These are phyloP conservation scores for Parsonsia alboflavescens DNA, from an alignment of 257 asterid species.

Conservation along the genomic window DNA sequence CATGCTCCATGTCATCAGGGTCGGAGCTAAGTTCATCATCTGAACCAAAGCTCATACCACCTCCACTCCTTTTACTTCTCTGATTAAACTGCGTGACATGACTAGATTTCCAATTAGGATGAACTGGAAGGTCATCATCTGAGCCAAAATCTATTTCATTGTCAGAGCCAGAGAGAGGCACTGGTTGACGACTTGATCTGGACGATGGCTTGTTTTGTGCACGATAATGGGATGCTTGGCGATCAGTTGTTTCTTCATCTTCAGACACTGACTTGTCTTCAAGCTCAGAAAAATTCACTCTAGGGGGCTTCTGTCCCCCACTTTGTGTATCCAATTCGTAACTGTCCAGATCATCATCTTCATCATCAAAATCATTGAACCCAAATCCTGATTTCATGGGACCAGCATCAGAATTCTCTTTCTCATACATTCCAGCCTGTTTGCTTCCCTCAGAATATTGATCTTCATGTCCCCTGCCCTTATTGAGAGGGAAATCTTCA, in stretches of 20 bases:
- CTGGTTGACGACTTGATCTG: constrained; percentile 33
- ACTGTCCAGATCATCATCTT: constrained; percentile 75
- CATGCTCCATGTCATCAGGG: constrained; percentile 39
- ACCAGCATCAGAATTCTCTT: constrained; percentile 35
- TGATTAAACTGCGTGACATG: constrained; percentile 47
- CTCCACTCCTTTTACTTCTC: constrained; percentile 37
- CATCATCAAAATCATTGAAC: constrained; percentile 89
- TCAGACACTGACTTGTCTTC: constrained; percentile 67
- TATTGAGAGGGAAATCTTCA: constrained; percentile 39
- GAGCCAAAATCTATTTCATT: constrained; percentile 52
- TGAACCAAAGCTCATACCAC: constrained; percentile 41
- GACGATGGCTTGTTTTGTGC: constrained; percentile 22
- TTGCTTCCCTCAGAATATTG: constrained; percentile 32
- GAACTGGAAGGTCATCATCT: constrained; percentile 78
- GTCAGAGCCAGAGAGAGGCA: constrained; percentile 36
- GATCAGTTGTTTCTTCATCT: constrained; percentile 36
- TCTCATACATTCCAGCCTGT: constrained; percentile 33
- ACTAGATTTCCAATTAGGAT: constrained; percentile 68
- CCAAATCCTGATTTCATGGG: constrained; percentile 45
- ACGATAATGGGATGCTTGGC: constrained; percentile 24
- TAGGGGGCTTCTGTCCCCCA: constrained; percentile 41
- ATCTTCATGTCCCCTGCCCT: constrained; percentile 37
- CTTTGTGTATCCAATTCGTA: constrained; percentile 67
- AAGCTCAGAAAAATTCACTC: constrained; percentile 70
- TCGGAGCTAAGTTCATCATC: constrained; percentile 54